These are phyloP conservation scores for Cutaneotrichosporon mucoides DNA, from an alignment of 1,284 basidiomycete genomes.

Conservation along the genomic window DNA sequence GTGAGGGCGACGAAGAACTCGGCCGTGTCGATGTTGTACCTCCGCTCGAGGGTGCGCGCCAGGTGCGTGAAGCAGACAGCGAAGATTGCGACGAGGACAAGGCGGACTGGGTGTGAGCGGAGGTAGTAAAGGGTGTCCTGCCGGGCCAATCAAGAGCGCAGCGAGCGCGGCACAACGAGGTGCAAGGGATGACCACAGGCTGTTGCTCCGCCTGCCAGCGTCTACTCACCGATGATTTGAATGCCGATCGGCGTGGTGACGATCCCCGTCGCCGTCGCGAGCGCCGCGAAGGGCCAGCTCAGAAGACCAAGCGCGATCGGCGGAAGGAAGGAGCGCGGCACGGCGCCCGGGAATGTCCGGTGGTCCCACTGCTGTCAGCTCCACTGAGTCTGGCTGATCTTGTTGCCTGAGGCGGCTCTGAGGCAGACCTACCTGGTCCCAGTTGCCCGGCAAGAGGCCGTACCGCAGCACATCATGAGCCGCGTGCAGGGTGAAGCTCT, in stretches of 20 bases:
- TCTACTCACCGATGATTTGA: conserved; percentile 59
- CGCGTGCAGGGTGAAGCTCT: conserved; percentile 92
- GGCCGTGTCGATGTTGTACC: conserved; percentile 61
- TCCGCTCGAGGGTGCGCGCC: conserved; percentile 58
- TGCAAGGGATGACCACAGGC: no score
- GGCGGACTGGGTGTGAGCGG: conserved; percentile 57
- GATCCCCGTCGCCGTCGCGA: neutral
- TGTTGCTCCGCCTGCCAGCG: conserved; percentile 3
- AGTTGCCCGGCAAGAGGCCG: conserved; percentile 51
- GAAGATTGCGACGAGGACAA: conserved; percentile 68
- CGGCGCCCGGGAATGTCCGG: conserved; percentile 77
- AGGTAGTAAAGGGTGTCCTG: no score
- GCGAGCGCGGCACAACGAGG: no score
- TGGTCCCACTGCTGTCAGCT: conserved; percentile 71
- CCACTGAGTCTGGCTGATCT: no score
- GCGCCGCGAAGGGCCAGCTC: conserved; percentile 26
- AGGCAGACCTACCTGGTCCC: conserved; percentile 12
- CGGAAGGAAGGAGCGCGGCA: conserved; percentile 80
- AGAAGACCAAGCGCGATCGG: conserved; percentile 43
- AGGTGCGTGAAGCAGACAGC: conserved; percentile 63
- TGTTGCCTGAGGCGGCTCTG: no score
- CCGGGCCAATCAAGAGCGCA: no score
- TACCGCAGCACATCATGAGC: conserved; percentile 75
- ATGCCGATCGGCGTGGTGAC: conserved; percentile 50
- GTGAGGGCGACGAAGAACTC: conserved; percentile 65